phyloP scores from a whole-genome alignment of 2,329 filamentous ascomycete species.

The Orbilia oligospora region DNA sequence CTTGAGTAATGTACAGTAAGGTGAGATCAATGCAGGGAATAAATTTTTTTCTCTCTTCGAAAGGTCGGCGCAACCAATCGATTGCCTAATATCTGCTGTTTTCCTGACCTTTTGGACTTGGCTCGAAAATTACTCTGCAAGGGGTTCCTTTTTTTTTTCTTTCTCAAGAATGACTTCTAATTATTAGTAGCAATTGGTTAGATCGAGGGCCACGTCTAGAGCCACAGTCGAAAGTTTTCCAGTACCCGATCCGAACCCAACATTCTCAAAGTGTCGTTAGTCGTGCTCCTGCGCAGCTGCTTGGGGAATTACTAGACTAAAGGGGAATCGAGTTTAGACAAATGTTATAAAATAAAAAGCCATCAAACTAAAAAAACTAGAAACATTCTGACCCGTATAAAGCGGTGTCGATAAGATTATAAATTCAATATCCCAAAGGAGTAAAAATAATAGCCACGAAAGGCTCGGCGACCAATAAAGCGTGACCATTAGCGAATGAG shows the following conservation, averaged over 20 bases:
- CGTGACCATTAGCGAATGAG: constrained; percentile 59
- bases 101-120: constrained; percentile 35
- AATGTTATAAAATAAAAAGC: constrained; percentile 25
- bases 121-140: constrained; percentile 44
- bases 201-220: background rate
- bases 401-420: constrained; percentile 31
- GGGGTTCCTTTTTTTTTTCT: constrained; percentile 13
- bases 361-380: constrained; percentile 20
- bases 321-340: background rate
- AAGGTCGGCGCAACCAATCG: constrained; percentile 22
- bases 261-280: background rate
- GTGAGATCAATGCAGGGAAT: constrained; percentile 38
- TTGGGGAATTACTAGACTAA: background rate
- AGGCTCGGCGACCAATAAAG: constrained; percentile 58
- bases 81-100: constrained; percentile 21
- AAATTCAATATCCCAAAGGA: constrained; percentile 40
- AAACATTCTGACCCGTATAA: constrained; percentile 6
- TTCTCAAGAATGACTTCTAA: constrained; percentile 4
- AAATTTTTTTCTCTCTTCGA: constrained; percentile 33
- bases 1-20: constrained; percentile 22
- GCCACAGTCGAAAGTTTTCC: background rate
- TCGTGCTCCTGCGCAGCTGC: background rate
- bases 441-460: constrained; percentile 38
- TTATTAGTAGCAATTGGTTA: constrained; percentile 2
- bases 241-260: constrained; percentile 12